Evolutionary conservation across 441 rosid species (phyloP).

Genomic region (Metrosideros polymorpha): DNA sequence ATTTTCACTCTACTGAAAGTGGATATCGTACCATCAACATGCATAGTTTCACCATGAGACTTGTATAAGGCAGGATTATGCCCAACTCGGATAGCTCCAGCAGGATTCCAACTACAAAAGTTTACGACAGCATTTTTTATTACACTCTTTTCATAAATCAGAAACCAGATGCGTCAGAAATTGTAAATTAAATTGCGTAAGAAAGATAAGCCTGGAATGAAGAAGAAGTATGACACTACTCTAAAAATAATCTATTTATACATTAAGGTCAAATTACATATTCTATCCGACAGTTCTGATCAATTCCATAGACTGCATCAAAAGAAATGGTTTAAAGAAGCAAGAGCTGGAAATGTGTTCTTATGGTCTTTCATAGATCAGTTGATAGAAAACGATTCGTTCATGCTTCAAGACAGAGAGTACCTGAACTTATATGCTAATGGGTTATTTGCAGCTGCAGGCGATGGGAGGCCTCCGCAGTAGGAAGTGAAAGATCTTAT

Average conservation of each 20-base stretch:
- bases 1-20: neutral
- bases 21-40: slow-evolving; percentile 54
- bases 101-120: slow-evolving; percentile 84
- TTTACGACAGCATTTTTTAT: slow-evolving; percentile 1
- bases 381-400: neutral
- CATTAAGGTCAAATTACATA: neutral
- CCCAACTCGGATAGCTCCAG: slow-evolving; percentile 81
- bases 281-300: neutral
- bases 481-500: slow-evolving; percentile 81
- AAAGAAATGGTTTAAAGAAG: neutral
- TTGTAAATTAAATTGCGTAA: neutral
- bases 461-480: slow-evolving; percentile 98
- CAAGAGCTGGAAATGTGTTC: neutral
- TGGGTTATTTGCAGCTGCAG: slow-evolving; percentile 91
- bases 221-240: neutral
- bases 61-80: slow-evolving; percentile 71
- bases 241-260: neutral
- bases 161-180: neutral
- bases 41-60: slow-evolving; percentile 37
- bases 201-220: neutral
- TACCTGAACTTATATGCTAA: slow-evolving; percentile 94
- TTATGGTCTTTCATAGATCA: neutral
- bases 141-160: neutral
- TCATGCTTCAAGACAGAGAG: neutral
- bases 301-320: neutral